Percentiles rank a stretch among this genome's conserved stretches.
These are phyloP conservation scores for Plectosphaerella cucumerina DNA, from an alignment of 2,329 filamentous ascomycete species.

Conservation along the genomic window DNA sequence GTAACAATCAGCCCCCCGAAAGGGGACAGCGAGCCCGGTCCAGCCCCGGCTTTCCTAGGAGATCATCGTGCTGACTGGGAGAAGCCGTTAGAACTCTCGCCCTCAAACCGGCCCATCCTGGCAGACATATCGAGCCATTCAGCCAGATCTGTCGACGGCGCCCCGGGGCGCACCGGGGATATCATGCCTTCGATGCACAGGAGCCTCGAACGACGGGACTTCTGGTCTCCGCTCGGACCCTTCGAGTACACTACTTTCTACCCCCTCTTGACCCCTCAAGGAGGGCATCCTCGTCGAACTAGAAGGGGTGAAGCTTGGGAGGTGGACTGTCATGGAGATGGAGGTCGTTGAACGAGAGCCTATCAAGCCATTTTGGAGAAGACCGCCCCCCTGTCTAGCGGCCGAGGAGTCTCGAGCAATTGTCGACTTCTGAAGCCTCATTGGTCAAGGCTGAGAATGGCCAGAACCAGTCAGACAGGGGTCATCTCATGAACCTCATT, in stretches of 20 bases:
- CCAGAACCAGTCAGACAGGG: slow-evolving; percentile 8
- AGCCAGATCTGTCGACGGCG: neutral
- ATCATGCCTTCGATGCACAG: neutral
- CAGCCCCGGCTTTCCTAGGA: too few species aligned
- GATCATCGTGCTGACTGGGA: too few species aligned
- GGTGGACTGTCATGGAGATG: neutral
- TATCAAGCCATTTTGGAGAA: slow-evolving; percentile 16
- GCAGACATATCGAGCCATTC: neutral
- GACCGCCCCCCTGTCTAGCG: slow-evolving; percentile 19
- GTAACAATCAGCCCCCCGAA: too few species aligned
- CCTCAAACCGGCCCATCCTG: too few species aligned
- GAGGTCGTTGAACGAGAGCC: slow-evolving; percentile 22
- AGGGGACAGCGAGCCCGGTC: too few species aligned
- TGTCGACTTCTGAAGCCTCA: slow-evolving; percentile 19
- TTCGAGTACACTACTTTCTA: neutral
- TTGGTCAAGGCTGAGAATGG: slow-evolving; percentile 19
- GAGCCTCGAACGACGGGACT: neutral
- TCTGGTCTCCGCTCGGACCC: neutral
- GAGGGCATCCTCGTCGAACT: neutral
- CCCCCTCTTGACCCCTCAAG: neutral
- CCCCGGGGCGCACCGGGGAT: neutral
- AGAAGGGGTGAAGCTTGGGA: neutral
- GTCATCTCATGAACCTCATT: slow-evolving; percentile 6
- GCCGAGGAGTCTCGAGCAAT: slow-evolving; percentile 28
- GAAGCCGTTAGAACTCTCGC: too few species aligned